A percentile compares a stretch with the other conserved stretches of the same genome.
These are phyloP conservation scores for Cercophora newfieldiana DNA, from an alignment of 495 filamentous ascomycete species.

Conservation along the genomic window DNA sequence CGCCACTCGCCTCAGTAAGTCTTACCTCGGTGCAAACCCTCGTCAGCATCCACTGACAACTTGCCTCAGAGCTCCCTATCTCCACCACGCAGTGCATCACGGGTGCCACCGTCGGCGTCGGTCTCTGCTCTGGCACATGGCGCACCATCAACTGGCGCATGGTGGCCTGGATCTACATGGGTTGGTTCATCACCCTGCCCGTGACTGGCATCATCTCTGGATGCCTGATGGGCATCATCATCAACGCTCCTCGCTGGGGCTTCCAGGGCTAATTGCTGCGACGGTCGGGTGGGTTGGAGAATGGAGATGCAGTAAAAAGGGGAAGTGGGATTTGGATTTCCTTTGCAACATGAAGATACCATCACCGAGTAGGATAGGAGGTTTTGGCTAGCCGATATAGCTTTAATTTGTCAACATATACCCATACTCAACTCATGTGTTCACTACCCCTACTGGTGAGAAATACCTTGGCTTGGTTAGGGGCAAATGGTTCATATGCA, in stretches of 20 bases:
- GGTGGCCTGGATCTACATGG: constrained; percentile 56
- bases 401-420: too few species aligned
- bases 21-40: too few species aligned
- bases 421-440: too few species aligned
- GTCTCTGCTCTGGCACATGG: constrained; percentile 57
- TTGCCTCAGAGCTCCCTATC: constrained; percentile 39
- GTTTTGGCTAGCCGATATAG: too few species aligned
- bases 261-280: neutral
- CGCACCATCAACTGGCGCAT: constrained; percentile 61
- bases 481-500: too few species aligned
- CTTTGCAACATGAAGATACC: too few species aligned
- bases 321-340: too few species aligned
- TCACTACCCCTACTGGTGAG: too few species aligned
- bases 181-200: constrained; percentile 62
- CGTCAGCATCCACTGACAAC: constrained; percentile 4
- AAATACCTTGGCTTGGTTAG: too few species aligned
- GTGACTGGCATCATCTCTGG: constrained; percentile 57
- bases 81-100: constrained; percentile 64
- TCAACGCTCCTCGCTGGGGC: constrained; percentile 53
- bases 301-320: neutral
- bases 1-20: constrained; percentile 50
- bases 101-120: constrained; percentile 62
- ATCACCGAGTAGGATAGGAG: too few species aligned
- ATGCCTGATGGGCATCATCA: constrained; percentile 55
- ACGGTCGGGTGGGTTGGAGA: neutral